Conservation (phyloP, 1,284 basidiomycete species). For the Rhodotorula sp. region DNA sequence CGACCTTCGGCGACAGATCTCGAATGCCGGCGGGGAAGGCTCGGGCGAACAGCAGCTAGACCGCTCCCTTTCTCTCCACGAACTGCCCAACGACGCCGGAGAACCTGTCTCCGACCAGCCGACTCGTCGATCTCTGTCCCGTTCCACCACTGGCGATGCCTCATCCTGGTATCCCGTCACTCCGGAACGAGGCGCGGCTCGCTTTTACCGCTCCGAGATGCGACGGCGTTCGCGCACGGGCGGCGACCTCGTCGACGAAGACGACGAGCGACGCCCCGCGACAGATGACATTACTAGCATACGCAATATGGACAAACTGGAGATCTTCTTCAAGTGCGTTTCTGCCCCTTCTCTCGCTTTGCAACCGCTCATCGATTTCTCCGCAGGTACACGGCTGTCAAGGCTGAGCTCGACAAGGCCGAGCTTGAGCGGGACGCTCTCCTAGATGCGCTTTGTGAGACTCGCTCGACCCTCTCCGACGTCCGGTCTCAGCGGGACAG, state of each 20-base stretch:
- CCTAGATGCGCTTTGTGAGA: constrained; percentile 33
- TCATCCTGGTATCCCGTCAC: constrained; percentile 24
- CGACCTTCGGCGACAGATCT: constrained; percentile 7
- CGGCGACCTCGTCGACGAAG: neutral
- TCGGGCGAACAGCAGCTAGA: neutral
- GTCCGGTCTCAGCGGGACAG: constrained; percentile 26
- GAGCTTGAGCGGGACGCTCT: constrained; percentile 36
- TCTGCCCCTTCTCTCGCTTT: neutral
- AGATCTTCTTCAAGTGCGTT: constrained; percentile 37
- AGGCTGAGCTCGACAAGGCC: constrained; percentile 35
- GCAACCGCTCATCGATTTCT: neutral
- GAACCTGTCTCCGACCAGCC: neutral
- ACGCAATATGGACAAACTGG: constrained; percentile 36
- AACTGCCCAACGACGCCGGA: neutral
- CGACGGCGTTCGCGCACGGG: neutral
- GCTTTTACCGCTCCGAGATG: neutral
- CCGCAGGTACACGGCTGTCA: constrained; percentile 29
- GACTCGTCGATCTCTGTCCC: neutral
- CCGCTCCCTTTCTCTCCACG: neutral
- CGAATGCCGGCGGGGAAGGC: neutral
- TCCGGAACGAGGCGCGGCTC: neutral
- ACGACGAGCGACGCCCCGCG: neutral
- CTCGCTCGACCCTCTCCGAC: constrained; percentile 24
- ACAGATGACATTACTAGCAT: constrained; percentile 10
- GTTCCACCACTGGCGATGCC: neutral